Conservation (phyloP, 345 rosid species). For the Linum usitatissimum region DNA sequence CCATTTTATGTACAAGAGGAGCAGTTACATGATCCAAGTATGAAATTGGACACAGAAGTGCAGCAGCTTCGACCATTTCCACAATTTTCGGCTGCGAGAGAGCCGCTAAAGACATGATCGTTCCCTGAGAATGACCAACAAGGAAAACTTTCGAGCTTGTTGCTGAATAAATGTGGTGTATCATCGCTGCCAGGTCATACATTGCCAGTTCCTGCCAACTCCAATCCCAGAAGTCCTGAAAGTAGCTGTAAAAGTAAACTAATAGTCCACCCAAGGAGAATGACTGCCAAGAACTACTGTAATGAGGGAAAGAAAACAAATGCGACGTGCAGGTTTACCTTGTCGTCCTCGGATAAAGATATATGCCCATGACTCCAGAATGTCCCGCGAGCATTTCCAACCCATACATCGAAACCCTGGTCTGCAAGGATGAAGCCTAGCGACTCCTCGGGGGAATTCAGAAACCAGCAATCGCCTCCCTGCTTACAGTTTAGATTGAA, state of each 20-base stretch:
- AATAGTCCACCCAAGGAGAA: conserved; percentile 3
- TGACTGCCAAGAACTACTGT: not conserved
- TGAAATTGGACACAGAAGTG: conserved; percentile 79
- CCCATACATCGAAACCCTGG: conserved; percentile 89
- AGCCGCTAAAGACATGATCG: conserved; percentile 86
- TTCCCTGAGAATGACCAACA: conserved; percentile 99
- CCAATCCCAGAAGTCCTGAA: conserved; percentile 94
- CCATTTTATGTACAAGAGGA: conserved; percentile 83
- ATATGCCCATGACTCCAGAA: conserved; percentile 75
- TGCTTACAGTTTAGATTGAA: conserved; percentile 14
- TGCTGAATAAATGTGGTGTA: conserved; percentile 33
- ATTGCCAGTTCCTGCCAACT: conserved; percentile 95
- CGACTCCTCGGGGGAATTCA: conserved; percentile 55
- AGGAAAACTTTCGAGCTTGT: conserved; percentile 57
- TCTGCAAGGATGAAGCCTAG: conserved; percentile 83
- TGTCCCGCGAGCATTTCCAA: conserved; percentile 86
- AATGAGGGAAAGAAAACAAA: too few relatives aligned
- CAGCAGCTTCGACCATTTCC: conserved; percentile 88
- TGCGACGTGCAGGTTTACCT: conserved; percentile 30
- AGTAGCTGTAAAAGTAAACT: conserved; percentile 9
- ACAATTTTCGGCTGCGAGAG: conserved; percentile 58
- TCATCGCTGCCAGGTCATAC: conserved; percentile 67
- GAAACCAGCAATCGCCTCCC: conserved; percentile 88
- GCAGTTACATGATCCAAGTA: conserved; percentile 72
- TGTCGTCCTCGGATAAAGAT: conserved; percentile 52